phyloP scores from a whole-genome alignment of 257 asterid species.

The Anisodus tanguticus region DNA sequence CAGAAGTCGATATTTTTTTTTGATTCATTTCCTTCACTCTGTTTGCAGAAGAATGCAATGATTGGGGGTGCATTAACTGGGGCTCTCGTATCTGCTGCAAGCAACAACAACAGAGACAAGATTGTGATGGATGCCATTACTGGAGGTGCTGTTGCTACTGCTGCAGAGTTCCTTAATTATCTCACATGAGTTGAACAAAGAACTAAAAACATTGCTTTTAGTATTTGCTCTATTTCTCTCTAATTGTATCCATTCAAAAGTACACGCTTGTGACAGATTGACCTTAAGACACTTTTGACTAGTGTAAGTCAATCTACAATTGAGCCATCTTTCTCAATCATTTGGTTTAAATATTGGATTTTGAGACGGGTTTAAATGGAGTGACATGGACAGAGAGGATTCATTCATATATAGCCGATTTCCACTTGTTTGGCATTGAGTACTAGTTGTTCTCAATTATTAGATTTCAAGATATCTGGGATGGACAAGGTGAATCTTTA shows the following conservation, averaged over 20 bases:
- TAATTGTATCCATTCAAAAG: neutral
- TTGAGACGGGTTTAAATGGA: too few relatives aligned
- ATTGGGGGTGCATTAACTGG: slow-evolving; percentile 80
- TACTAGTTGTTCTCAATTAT: neutral
- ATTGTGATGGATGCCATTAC: slow-evolving; percentile 72
- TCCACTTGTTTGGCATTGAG: too few relatives aligned
- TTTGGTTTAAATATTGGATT: neutral
- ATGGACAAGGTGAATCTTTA: neutral
- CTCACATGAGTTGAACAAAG: slow-evolving; percentile 45
- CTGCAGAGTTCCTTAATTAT: slow-evolving; percentile 65
- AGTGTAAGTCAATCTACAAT: neutral
- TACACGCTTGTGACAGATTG: neutral
- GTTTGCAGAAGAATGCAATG: slow-evolving; percentile 78
- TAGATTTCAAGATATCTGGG: neutral
- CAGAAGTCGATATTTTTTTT: neutral
- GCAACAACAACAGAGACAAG: slow-evolving; percentile 56
- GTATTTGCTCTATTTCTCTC: slow-evolving; percentile 12
- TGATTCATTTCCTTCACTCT: neutral
- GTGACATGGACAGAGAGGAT: too few relatives aligned
- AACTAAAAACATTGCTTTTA: neutral
- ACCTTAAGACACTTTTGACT: neutral
- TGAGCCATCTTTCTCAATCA: neutral
- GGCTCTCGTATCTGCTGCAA: slow-evolving; percentile 60
- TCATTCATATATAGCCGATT: too few relatives aligned
- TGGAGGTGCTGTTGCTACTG: slow-evolving; percentile 87